These are phyloP conservation scores for Backusella liffmaniae DNA, from an alignment of 192 early-diverging fungal species.

Conservation along the genomic window DNA sequence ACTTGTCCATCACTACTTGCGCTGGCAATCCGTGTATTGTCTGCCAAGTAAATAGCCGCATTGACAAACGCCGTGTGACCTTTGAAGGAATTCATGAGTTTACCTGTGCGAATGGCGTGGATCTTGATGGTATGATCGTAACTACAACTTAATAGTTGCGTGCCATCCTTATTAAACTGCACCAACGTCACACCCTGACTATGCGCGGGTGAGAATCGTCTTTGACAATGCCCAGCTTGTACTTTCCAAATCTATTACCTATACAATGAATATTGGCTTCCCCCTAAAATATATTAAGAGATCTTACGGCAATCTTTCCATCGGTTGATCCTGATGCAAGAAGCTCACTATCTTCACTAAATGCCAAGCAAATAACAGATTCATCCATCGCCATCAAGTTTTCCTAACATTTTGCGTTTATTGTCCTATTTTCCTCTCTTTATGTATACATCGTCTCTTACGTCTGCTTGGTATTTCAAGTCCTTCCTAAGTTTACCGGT, in stretches of 20 bases:
- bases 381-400: conserved; percentile 92
- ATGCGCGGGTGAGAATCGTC: conserved; percentile 83
- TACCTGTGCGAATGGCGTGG: conserved; percentile 89
- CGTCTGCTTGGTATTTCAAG: conserved; percentile 89
- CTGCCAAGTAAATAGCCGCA: conserved; percentile 66
- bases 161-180: conserved; percentile 73
- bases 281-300: too few relatives aligned
- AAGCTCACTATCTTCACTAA: conserved; percentile 74
- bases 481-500: conserved; percentile 89
- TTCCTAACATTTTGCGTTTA: conserved; percentile 46
- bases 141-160: conserved; percentile 77
- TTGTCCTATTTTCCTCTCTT: not conserved
- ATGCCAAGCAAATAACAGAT: conserved; percentile 75
- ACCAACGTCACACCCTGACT: conserved; percentile 81
- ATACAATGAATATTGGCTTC: not conserved
- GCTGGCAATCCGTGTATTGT: conserved; percentile 69
- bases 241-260: conserved; percentile 74
- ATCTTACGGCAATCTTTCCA: conserved; percentile 77
- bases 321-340: conserved; percentile 83
- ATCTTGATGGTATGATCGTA: conserved; percentile 80
- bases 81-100: conserved; percentile 85
- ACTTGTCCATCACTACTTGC: conserved; percentile 84
- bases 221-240: conserved; percentile 67
- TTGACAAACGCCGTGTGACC: conserved; percentile 92
- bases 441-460: conserved; percentile 9